A percentile compares a stretch with the other conserved stretches of the same genome.
Conservation (phyloP, 345 rosid species). For the Gossypium anomalum region DNA sequence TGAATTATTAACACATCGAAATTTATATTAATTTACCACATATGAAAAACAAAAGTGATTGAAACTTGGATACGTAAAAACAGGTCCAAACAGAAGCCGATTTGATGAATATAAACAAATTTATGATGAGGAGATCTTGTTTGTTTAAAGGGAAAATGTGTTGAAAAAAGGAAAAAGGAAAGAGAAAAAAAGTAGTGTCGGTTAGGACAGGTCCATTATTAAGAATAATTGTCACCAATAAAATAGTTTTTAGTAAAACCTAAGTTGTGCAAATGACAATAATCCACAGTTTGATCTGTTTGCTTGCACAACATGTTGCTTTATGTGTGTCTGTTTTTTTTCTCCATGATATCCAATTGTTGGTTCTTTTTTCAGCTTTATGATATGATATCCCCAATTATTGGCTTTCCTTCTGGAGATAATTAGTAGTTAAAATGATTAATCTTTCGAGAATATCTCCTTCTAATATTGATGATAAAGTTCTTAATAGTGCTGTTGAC, state of each 20-base stretch:
- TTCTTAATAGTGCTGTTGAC: no score
- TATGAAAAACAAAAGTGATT: background rate
- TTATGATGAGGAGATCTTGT: background rate
- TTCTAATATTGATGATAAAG: background rate
- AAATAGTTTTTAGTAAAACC: background rate
- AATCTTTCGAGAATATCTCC: background rate
- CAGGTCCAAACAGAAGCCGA: slow-evolving; percentile 1
- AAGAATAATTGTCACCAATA: background rate
- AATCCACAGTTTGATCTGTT: background rate
- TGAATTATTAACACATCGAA: background rate
- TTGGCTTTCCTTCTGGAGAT: background rate
- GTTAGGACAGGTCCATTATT: slow-evolving; percentile 1
- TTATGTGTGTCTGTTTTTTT: background rate
- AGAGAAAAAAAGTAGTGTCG: background rate
- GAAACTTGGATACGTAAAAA: background rate
- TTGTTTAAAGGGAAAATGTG: slow-evolving; percentile 3
- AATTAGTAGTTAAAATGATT: slow-evolving; percentile 3
- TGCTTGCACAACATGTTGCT: slow-evolving; percentile 9
- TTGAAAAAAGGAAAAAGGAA: background rate
- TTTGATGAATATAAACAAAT: background rate
- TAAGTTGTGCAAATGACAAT: background rate
- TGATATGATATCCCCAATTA: slow-evolving; percentile 9
- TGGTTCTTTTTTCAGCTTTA: background rate
- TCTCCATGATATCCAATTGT: background rate
- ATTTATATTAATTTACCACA: background rate